A percentile compares a stretch with the other conserved stretches of the same genome.
Evolutionary conservation across 192 early-diverging fungal genomes (phyloP).

Genomic region (Coemansia sp.): DNA sequence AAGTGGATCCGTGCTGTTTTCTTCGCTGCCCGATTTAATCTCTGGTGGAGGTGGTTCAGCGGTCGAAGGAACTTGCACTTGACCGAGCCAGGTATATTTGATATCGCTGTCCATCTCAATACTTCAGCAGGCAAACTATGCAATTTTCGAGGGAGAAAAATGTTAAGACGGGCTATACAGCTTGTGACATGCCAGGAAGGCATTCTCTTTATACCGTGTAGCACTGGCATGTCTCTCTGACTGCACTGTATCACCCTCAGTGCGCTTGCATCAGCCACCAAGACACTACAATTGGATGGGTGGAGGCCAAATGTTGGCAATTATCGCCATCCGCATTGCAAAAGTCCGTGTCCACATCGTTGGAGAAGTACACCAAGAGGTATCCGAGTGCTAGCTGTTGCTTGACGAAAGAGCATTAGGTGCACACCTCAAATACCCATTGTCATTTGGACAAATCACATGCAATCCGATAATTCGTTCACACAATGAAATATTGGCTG

Average conservation of each 20-base stretch:
- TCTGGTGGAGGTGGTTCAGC: not conserved
- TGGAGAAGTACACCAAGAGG: not conserved
- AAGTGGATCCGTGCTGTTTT: not conserved
- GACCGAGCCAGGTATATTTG: constrained; percentile 6
- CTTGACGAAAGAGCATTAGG: not conserved
- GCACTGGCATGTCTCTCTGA: not conserved
- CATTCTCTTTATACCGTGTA: not conserved
- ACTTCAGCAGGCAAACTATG: not conserved
- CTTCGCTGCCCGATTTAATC: not conserved
- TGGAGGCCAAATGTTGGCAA: not conserved
- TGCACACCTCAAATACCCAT: too few relatives aligned
- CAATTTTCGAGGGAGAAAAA: not conserved
- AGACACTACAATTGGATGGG: not conserved
- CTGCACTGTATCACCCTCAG: not conserved
- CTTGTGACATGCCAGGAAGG: not conserved
- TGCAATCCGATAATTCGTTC: not conserved
- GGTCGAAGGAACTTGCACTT: not conserved
- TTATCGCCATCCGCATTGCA: not conserved
- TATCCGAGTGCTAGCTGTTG: not conserved
- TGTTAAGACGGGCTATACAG: not conserved
- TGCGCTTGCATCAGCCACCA: not conserved
- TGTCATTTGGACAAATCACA: too few relatives aligned
- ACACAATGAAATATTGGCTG: not conserved
- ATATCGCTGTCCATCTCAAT: not conserved
- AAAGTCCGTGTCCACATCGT: not conserved